Percentiles rank a stretch among this genome's conserved stretches.
Evolutionary conservation across 179 eudicot species (phyloP).

Genomic region (Amaranthus tricolor): DNA sequence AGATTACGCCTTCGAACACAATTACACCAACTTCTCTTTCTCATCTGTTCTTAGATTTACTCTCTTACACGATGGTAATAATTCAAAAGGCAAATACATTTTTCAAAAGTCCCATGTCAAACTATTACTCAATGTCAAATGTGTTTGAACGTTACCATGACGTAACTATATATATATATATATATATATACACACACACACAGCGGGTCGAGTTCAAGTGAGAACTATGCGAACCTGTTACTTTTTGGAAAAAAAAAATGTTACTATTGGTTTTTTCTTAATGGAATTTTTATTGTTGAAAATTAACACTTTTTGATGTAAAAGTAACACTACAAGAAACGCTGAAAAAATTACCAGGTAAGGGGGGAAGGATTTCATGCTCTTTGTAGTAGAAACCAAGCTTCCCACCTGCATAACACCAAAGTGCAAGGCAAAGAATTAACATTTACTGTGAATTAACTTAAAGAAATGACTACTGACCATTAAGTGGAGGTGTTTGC

Average conservation of each 20-base stretch:
- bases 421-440: slow-evolving; percentile 4
- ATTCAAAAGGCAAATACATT: neutral
- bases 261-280: too few relatives aligned
- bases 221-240: too few relatives aligned
- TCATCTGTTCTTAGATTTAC: neutral
- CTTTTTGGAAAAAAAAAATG: too few relatives aligned
- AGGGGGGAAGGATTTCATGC: slow-evolving; percentile 81
- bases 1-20: neutral
- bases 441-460: slow-evolving; percentile 6
- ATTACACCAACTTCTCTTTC: neutral
- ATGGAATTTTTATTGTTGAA: too few relatives aligned
- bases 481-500: slow-evolving; percentile 81
- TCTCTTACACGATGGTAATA: neutral
- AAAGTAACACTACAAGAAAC: neutral
- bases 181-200: too few relatives aligned
- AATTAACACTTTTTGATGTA: too few relatives aligned
- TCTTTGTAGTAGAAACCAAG: slow-evolving; percentile 89
- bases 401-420: slow-evolving; percentile 60
- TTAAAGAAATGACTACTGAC: slow-evolving; percentile 28
- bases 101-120: neutral
- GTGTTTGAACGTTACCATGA: neutral
- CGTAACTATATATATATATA: neutral
- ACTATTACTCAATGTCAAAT: neutral
- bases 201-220: too few relatives aligned
- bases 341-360: slow-evolving; percentile 54